Conservation (phyloP, 2,329 filamentous ascomycete species). For the Cordyceps pruinosa region DNA sequence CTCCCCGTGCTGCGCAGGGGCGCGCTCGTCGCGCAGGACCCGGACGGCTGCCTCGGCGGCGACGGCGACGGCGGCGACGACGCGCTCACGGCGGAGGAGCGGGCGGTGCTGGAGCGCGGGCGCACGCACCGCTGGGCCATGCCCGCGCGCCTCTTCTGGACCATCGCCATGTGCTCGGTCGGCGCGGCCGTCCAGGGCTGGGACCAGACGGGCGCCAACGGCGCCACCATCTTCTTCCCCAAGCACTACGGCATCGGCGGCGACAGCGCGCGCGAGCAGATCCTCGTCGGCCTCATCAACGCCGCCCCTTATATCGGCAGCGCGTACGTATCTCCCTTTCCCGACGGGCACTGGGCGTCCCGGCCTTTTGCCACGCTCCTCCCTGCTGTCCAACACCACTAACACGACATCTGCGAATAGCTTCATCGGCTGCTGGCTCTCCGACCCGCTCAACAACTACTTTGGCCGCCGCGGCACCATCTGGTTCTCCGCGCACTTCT, state of each 20-base stretch:
- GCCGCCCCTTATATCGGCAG: conserved; percentile 46
- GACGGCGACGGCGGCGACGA: conserved; percentile 48
- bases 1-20: conserved; percentile 56
- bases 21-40: conserved; percentile 67
- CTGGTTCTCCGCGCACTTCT: conserved; percentile 68
- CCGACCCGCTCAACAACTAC: conserved; percentile 51
- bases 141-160: conserved; percentile 56
- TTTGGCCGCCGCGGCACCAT: conserved; percentile 48
- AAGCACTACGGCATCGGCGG: conserved; percentile 39
- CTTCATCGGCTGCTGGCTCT: conserved; percentile 57
- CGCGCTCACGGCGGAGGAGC: conserved; percentile 53
- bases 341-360: too few relatives aligned
- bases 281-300: conserved; percentile 62
- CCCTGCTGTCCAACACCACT: not conserved
- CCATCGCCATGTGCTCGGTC: conserved; percentile 61
- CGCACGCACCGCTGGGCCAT: conserved; percentile 61
- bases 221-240: conserved; percentile 57
- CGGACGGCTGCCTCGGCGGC: conserved; percentile 51
- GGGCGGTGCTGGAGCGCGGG: conserved; percentile 53
- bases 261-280: conserved; percentile 29
- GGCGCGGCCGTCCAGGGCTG: conserved; percentile 65
- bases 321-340: conserved; percentile 16
- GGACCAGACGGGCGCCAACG: conserved; percentile 60
- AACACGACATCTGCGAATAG: not conserved
- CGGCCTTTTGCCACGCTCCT: not conserved